phyloP scores from a whole-genome alignment of 2,329 filamentous ascomycete species.

The Beauveria brongniartii region DNA sequence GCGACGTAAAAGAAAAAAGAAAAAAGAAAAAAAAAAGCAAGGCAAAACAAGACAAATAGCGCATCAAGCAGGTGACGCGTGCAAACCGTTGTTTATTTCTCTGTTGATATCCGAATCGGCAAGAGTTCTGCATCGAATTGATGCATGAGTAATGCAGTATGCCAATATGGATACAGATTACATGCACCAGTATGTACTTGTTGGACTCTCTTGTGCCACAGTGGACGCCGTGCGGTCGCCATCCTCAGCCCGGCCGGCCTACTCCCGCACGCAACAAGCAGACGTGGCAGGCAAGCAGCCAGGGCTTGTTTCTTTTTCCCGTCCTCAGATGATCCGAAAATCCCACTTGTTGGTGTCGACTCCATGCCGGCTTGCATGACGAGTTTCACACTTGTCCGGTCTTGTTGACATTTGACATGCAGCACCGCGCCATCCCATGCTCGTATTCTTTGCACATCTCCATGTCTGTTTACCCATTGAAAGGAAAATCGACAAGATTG shows the following conservation, averaged over 20 bases:
- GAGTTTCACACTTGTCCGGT: constrained; percentile 5
- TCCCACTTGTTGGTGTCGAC: background rate
- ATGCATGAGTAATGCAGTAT: background rate
- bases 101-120: background rate
- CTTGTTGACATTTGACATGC: background rate
- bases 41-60: background rate
- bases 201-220: background rate
- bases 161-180: background rate
- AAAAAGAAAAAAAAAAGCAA: background rate
- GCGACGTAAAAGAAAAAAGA: background rate
- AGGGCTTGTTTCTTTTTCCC: background rate
- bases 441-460: background rate
- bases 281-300: no score
- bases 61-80: background rate
- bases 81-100: background rate
- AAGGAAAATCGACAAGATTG: no score
- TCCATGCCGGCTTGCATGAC: background rate
- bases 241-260: background rate
- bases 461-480: background rate
- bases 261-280: background rate
- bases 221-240: background rate
- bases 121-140: constrained; percentile 6
- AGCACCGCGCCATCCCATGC: background rate
- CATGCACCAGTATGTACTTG: background rate
- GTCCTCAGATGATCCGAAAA: background rate